Conservation (phyloP, 257 asterid genomes). For the Solanum virginianum region DNA sequence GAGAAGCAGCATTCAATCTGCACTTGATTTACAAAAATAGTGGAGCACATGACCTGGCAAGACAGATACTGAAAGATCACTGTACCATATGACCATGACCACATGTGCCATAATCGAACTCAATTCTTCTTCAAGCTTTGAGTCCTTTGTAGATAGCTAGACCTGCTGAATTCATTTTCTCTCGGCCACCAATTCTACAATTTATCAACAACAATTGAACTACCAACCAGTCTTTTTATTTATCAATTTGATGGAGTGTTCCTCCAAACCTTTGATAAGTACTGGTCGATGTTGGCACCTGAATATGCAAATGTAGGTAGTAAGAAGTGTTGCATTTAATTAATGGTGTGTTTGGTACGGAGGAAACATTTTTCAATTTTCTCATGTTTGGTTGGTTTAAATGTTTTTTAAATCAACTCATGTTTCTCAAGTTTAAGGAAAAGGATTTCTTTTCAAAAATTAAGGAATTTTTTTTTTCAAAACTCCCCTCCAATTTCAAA, state of each 20-base stretch:
- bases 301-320: not conserved
- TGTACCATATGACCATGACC: slow-evolving; percentile 22
- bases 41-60: slow-evolving; percentile 81
- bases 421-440: too few species aligned
- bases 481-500: too few species aligned
- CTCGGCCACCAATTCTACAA: not conserved
- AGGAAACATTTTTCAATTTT: too few species aligned
- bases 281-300: not conserved
- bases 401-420: too few species aligned
- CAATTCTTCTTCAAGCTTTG: not conserved
- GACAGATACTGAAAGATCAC: slow-evolving; percentile 63
- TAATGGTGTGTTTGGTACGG: not conserved
- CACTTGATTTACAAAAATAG: slow-evolving; percentile 63
- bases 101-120: not conserved
- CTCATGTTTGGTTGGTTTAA: too few species aligned
- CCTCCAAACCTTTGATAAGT: not conserved
- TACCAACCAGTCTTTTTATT: not conserved
- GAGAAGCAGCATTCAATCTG: slow-evolving; percentile 80
- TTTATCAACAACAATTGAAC: not conserved
- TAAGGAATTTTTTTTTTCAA: too few species aligned
- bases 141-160: not conserved
- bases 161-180: not conserved
- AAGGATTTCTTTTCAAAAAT: too few species aligned
- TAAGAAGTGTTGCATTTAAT: not conserved
- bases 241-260: not conserved